phyloP scores from a whole-genome alignment of 2,329 filamentous ascomycete genomes.

The Mycosphaerelloides madeirae region DNA sequence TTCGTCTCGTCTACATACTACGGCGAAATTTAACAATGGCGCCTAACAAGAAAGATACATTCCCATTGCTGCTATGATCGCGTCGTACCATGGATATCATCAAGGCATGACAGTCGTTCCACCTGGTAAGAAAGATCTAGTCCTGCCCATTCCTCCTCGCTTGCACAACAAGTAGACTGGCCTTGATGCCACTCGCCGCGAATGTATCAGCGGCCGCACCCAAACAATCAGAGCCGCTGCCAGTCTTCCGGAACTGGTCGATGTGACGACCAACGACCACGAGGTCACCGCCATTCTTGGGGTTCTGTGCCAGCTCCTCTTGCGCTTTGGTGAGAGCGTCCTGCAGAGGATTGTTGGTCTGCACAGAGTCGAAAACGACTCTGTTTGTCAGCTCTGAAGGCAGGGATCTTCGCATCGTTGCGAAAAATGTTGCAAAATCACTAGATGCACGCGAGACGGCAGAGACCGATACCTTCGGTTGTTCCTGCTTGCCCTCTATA shows the following conservation, averaged over 20 bases:
- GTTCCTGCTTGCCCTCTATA: slow-evolving; percentile 11
- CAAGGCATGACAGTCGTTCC: slow-evolving; percentile 17
- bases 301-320: slow-evolving; percentile 55
- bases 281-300: slow-evolving; percentile 65
- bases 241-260: slow-evolving; percentile 34
- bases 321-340: slow-evolving; percentile 53
- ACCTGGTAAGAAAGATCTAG: slow-evolving; percentile 63
- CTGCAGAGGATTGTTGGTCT: slow-evolving; percentile 36
- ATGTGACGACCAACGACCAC: slow-evolving; percentile 59
- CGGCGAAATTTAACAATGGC: too few species aligned
- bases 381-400: slow-evolving; percentile 48
- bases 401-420: slow-evolving; percentile 53
- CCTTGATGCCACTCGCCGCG: slow-evolving; percentile 55
- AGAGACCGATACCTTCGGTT: slow-evolving; percentile 7
- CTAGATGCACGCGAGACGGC: background rate
- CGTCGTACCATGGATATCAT: slow-evolving; percentile 5
- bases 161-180: slow-evolving; percentile 67
- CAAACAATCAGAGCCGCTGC: slow-evolving; percentile 45
- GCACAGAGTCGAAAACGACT: slow-evolving; percentile 55
- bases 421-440: slow-evolving; percentile 53
- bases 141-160: slow-evolving; percentile 38
- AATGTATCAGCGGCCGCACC: slow-evolving; percentile 58
- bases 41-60: too few species aligned
- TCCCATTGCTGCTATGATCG: too few species aligned
- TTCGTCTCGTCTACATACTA: too few species aligned